These are phyloP conservation scores for Beta vulgaris DNA, from an alignment of 148 eudicot species.

Conservation along the genomic window DNA sequence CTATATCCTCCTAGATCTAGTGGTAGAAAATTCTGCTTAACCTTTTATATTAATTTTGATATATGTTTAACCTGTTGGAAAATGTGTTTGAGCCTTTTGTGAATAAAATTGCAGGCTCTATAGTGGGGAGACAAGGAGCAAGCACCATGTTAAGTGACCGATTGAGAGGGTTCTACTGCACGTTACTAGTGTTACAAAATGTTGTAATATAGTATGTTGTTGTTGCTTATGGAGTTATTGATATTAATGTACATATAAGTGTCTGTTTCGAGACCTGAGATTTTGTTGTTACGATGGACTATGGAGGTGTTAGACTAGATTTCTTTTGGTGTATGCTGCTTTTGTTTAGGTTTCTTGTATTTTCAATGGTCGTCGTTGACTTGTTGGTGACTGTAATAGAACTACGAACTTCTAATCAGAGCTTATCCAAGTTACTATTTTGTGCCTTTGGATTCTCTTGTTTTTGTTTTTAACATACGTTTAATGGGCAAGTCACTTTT, in stretches of 20 bases:
- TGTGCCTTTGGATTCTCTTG: not conserved
- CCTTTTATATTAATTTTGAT: too few relatives aligned
- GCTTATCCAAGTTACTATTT: not conserved
- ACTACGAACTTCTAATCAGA: not conserved
- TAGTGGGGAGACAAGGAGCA: slow-evolving; percentile 72
- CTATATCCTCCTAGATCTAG: too few relatives aligned
- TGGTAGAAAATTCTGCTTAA: too few relatives aligned
- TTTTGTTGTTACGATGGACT: slow-evolving; percentile 11
- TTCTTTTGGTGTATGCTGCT: not conserved
- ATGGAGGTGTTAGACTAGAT: too few relatives aligned
- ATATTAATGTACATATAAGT: slow-evolving; percentile 23
- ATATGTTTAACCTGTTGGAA: too few relatives aligned
- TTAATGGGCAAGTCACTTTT: too few relatives aligned
- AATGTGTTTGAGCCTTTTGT: too few relatives aligned
- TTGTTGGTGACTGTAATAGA: slow-evolving; percentile 16
- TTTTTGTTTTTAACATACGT: too few relatives aligned
- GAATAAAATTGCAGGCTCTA: slow-evolving; percentile 54
- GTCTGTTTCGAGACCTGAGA: not conserved
- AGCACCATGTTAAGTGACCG: slow-evolving; percentile 26
- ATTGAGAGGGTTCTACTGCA: not conserved
- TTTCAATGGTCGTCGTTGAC: too few relatives aligned
- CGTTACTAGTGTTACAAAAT: too few relatives aligned
- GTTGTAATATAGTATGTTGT: too few relatives aligned
- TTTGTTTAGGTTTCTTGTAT: not conserved
- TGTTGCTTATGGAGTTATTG: not conserved